Conservation (phyloP, 208 protist species). For the Trypanosoma melophagium region DNA sequence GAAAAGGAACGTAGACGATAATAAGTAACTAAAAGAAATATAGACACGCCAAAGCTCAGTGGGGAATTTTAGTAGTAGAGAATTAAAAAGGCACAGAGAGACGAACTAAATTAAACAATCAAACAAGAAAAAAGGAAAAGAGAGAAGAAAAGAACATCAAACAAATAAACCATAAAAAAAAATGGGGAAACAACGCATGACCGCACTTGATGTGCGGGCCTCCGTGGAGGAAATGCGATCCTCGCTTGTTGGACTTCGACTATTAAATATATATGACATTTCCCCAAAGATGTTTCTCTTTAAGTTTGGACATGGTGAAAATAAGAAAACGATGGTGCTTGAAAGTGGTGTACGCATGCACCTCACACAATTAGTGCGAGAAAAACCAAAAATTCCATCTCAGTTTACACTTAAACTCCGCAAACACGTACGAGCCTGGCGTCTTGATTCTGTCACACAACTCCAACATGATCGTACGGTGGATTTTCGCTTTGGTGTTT, state of each 20-base stretch:
- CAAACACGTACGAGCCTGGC: conserved; percentile 94
- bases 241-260: conserved; percentile 80
- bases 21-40: too few relatives aligned
- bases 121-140: too few relatives aligned
- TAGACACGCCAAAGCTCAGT: too few relatives aligned
- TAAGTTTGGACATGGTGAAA: conserved; percentile 91
- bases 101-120: too few relatives aligned
- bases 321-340: conserved; percentile 90
- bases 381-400: conserved; percentile 91
- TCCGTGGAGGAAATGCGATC: conserved; percentile 88
- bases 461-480: conserved; percentile 96
- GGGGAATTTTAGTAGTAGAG: too few relatives aligned
- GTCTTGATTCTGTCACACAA: conserved; percentile 92
- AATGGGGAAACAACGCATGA: conserved; percentile 92
- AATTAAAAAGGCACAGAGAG: too few relatives aligned
- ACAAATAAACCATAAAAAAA: conserved; percentile 15
- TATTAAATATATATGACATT: conserved; percentile 96
- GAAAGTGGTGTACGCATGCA: conserved; percentile 94
- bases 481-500: conserved; percentile 93
- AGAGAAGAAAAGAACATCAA: conserved; percentile 4
- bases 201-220: conserved; percentile 89
- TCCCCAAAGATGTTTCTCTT: conserved; percentile 91
- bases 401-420: conserved; percentile 93
- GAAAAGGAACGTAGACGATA: too few relatives aligned
- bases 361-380: conserved; percentile 86